Evolutionary conservation across 805 yeast species (phyloP), one percentile per base, ranked within the genome.

Genomic region (Yarrowia sp.): DNA sequence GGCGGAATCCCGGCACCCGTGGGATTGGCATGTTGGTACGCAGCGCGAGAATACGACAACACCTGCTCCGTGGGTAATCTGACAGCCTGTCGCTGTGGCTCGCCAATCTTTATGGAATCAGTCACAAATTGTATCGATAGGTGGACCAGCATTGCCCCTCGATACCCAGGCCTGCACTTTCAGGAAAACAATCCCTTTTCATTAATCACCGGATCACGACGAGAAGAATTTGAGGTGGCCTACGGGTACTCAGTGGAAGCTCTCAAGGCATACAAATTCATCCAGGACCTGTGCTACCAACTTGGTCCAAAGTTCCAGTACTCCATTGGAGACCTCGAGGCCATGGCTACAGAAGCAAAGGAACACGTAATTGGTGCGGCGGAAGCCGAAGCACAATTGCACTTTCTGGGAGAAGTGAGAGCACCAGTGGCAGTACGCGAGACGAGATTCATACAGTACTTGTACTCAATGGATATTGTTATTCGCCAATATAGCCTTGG

Each of bases 11-110:
- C 40, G 3, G 38, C 51, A 2, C 63, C 63, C 0, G 49, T 58
- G 16, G 63, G 51, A 4, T 19, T 58, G n/a, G 63, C 63, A 1
- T 58, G 63, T 16, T 58, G 63, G 63, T 58, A 58, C 44, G 49
- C 63, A 4, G 63, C 63, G 7, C 21, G 51, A 30, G 63, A 58
- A 17, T 58, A 41, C 51, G 51, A 58, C 38, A 54, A 54, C 35
- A 41, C n/a, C n/a, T 58, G 63, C 22, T 58, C 40, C 12, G 51
- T 41, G 36, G 49, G 51, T 7, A 43, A 58, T 16, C 49, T 58
- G 16, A 41, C 63, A 1, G 51, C 49, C 26, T 58, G 63, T 14
- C 24, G 63, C 4, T 58, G 63, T 14, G 49, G 51, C 12, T 58
- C 63, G 19, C 41, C 63, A 2, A 41, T 32, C 22, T 58, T 58